phyloP scores from a whole-genome alignment of 331 rosid genomes.

The Rhamnella rubrinervis region DNA sequence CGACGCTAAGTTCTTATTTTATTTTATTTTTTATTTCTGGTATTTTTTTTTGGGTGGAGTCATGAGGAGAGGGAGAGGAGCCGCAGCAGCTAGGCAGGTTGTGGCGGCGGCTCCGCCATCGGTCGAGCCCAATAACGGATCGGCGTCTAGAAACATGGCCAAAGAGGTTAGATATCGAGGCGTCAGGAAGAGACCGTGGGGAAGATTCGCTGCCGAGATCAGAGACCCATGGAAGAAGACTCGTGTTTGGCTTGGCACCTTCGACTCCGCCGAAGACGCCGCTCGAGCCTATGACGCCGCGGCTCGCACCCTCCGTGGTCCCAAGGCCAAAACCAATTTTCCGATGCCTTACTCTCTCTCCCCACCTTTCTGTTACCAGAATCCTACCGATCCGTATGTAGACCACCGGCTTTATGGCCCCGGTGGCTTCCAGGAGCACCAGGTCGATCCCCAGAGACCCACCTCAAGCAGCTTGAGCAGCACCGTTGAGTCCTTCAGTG shows the following conservation, averaged over 20 bases:
- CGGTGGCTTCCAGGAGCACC: constrained; percentile 42
- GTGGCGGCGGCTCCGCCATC: constrained; percentile 10
- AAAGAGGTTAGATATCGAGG: constrained; percentile 70
- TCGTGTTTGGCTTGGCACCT: constrained; percentile 86
- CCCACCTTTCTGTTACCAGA: constrained; percentile 20
- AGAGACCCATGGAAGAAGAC: constrained; percentile 86
- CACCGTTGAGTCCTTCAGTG: constrained; percentile 86
- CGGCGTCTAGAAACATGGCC: constrained; percentile 29
- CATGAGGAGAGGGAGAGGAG: constrained; percentile 68
- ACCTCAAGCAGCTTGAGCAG: constrained; percentile 76
- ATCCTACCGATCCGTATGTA: constrained; percentile 34
- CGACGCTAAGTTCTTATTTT: not conserved
- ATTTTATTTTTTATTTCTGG: not conserved
- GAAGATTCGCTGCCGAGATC: constrained; percentile 89
- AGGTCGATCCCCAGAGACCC: constrained; percentile 57
- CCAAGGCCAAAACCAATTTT: constrained; percentile 79
- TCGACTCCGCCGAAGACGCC: constrained; percentile 84
- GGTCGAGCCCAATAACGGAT: constrained; percentile 27
- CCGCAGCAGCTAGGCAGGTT: constrained; percentile 13
- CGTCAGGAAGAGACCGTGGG: constrained; percentile 89
- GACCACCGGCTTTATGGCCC: constrained; percentile 44
- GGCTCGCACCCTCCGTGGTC: constrained; percentile 73
- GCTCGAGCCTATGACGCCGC: constrained; percentile 85
- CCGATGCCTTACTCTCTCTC: constrained; percentile 29
- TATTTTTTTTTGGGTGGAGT: not conserved